These are phyloP conservation scores for Phaeosphaeria sp. DNA, from an alignment of 2,329 filamentous ascomycete genomes.

Conservation along the genomic window DNA sequence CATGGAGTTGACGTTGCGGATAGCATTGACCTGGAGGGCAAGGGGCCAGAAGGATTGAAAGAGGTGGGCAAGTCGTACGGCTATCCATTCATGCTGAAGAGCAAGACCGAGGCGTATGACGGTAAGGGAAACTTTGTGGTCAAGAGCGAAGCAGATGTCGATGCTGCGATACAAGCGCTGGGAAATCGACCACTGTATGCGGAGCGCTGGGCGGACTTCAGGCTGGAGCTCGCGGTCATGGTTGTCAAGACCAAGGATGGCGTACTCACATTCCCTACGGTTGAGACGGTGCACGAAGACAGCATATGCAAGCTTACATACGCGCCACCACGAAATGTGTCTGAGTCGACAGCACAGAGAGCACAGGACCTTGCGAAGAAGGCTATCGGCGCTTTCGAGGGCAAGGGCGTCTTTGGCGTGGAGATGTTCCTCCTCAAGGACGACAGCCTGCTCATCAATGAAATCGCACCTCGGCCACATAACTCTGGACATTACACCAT, in stretches of 20 bases:
- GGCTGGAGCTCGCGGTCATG: constrained; percentile 89
- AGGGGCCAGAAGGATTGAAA: constrained; percentile 66
- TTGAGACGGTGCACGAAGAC: constrained; percentile 95
- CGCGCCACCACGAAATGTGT: constrained; percentile 77
- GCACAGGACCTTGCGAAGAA: constrained; percentile 80
- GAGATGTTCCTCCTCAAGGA: constrained; percentile 90
- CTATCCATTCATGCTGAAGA: constrained; percentile 92
- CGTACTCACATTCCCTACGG: constrained; percentile 79
- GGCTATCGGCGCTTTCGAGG: constrained; percentile 80
- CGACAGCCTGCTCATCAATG: constrained; percentile 77
- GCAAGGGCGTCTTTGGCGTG: constrained; percentile 92
- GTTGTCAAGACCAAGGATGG: constrained; percentile 85
- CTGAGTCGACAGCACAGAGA: constrained; percentile 63
- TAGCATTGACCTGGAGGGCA: constrained; percentile 69
- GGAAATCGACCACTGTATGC: constrained; percentile 76
- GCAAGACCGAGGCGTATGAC: constrained; percentile 88
- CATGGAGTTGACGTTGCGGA: constrained; percentile 75
- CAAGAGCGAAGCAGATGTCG: constrained; percentile 64
- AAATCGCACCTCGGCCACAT: constrained; percentile 82
- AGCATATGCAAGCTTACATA: constrained; percentile 94
- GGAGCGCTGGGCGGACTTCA: constrained; percentile 87
- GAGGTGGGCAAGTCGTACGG: constrained; percentile 70
- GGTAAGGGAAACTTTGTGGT: constrained; percentile 78
- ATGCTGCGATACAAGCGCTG: constrained; percentile 72
- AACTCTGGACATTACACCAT: constrained; percentile 97